Conservation (phyloP, 2,329 filamentous ascomycete genomes). For the Ceratocystiopsis brevicomis region DNA sequence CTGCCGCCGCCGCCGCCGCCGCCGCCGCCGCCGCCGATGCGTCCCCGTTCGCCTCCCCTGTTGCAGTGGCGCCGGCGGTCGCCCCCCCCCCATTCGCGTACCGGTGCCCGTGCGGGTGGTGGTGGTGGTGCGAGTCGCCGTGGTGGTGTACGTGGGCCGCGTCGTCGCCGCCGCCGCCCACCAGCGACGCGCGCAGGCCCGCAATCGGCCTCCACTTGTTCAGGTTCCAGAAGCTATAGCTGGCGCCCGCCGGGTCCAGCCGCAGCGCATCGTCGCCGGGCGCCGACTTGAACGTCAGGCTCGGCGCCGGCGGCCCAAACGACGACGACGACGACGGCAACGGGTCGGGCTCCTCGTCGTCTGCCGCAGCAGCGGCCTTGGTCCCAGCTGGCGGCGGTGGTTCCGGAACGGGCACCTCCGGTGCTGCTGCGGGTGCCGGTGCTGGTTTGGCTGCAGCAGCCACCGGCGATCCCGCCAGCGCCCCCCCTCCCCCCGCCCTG, state of each 20-base stretch:
- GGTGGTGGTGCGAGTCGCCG: too few relatives aligned
- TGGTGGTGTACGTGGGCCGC: too few relatives aligned
- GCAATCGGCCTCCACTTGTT: constrained; percentile 31
- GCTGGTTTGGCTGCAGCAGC: not conserved
- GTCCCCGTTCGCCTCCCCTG: not conserved
- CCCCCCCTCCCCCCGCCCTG: too few relatives aligned
- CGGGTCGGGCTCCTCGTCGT: not conserved
- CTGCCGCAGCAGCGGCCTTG: not conserved
- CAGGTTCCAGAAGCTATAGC: constrained; percentile 38
- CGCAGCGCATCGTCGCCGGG: constrained; percentile 22
- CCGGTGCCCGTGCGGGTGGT: not conserved
- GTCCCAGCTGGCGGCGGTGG: too few relatives aligned
- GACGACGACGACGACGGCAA: too few relatives aligned
- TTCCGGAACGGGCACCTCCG: too few relatives aligned
- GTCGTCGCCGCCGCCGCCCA: not conserved
- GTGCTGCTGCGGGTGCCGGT: too few relatives aligned
- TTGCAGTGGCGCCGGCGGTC: too few relatives aligned
- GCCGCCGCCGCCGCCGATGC: not conserved
- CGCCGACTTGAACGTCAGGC: constrained; percentile 27
- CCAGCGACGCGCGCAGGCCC: constrained; percentile 12
- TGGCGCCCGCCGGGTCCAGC: constrained; percentile 21
- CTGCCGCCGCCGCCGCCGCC: not conserved
- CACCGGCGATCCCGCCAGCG: not conserved
- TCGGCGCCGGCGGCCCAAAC: constrained; percentile 14
- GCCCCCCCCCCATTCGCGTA: not conserved